Evolutionary conservation across 2,329 filamentous ascomycete genomes (phyloP), one percentile per base, ranked within the genome.

Genomic region (Mollisia scopiformis): DNA sequence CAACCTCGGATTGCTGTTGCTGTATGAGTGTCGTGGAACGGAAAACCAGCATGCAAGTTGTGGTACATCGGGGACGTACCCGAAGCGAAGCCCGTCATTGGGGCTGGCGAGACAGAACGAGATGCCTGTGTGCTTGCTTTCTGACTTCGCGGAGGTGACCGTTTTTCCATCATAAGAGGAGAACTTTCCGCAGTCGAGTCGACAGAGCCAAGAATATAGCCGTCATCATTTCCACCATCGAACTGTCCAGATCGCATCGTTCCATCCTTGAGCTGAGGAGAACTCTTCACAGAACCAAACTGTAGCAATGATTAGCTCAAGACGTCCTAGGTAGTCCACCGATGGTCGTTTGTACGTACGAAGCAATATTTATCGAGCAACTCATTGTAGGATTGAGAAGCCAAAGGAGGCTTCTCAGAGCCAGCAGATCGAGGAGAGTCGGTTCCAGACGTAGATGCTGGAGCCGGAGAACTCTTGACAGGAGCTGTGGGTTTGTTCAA

Each of bases 281-380:
- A 82, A 43, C 79, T 78, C 70, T 84, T 83, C 72, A 85, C 86
- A 19, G 84, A 85, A 65, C 85, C 84, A 79, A 87, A 88, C 86
- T 88, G 74, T 58, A 74, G 66, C 67, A 68, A 62, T 66, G n/a
- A 75, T 82, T 77, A 82, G 79, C 76, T 73, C 19, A 69, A 59
- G 70, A 65, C n/a, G 69, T 69, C 62, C 66, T 62, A 54, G 19
- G 57, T 33, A 50, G 47, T 52, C 63, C 60, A 69, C 50, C 62
- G 62, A 58, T 71, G 67, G 63, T 70, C 66, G 77, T 68, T 65
- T 74, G 84, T 84, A 96, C 94, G 88, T 94, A 97, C 94, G 87
- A 98, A 99, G 84, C 95, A 99, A 84, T 97, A 99, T 82, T 96
- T 97, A 82, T 96, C 93, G 77, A 99, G 90, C 67, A 99, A 85